These are phyloP conservation scores for Starmerella tilneyi DNA, from an alignment of 805 yeast species.

Conservation along the genomic window DNA sequence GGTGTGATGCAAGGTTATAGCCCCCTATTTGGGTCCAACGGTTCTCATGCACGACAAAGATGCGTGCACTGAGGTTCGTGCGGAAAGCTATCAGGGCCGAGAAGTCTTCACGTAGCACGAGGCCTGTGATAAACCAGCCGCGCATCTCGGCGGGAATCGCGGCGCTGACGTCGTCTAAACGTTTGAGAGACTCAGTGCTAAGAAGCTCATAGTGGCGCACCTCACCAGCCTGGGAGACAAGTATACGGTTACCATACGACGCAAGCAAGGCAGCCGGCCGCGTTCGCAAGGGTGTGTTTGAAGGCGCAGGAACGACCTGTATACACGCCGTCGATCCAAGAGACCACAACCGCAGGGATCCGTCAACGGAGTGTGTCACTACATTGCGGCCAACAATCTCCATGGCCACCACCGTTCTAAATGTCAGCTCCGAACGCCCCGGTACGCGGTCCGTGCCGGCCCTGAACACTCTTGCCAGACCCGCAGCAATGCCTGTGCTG, in stretches of 20 bases:
- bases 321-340: constrained; percentile 32
- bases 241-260: not conserved
- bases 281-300: constrained; percentile 7
- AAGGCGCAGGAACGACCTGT: not conserved
- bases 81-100: constrained; percentile 19
- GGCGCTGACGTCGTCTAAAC: not conserved
- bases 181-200: not conserved
- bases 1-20: constrained; percentile 4
- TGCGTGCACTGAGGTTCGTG: constrained; percentile 15
- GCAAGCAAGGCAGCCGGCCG: constrained; percentile 18
- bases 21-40: constrained; percentile 12
- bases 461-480: constrained; percentile 8
- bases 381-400: constrained; percentile 30
- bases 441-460: constrained; percentile 32
- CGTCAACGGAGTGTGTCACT: constrained; percentile 47
- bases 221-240: constrained; percentile 10
- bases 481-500: constrained; percentile 7
- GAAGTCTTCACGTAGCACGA: constrained; percentile 1
- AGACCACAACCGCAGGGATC: constrained; percentile 52
- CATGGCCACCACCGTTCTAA: constrained; percentile 33
- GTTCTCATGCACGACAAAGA: constrained; percentile 3
- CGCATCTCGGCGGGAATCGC: constrained; percentile 5
- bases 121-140: constrained; percentile 20
- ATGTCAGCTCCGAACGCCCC: constrained; percentile 36
- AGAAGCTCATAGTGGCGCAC: constrained; percentile 8